Conservation (phyloP, 345 rosid genomes). For the Stellera chamaejasme region DNA sequence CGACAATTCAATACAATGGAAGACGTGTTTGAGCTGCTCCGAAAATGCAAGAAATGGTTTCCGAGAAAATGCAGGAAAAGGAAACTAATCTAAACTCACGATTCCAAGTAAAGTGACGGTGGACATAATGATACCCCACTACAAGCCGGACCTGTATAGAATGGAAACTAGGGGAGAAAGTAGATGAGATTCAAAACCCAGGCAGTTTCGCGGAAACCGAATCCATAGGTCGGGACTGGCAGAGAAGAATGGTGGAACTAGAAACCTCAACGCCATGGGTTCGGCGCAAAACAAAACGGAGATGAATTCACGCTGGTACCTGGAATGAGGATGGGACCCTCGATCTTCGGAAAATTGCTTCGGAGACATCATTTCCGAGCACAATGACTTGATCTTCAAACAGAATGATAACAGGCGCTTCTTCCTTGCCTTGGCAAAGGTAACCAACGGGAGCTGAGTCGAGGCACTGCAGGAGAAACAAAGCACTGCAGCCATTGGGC, state of each 20-base stretch:
- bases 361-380: conserved; percentile 60
- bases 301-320: conserved; percentile 30
- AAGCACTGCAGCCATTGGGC: no score
- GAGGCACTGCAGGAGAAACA: no score
- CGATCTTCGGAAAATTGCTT: conserved; percentile 68
- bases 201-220: conserved; percentile 6
- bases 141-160: not conserved
- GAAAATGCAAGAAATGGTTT: conserved; percentile 3
- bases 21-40: not conserved
- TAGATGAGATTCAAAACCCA: not conserved
- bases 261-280: not conserved
- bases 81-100: not conserved
- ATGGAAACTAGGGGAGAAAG: not conserved
- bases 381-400: no score
- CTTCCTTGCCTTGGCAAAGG: no score
- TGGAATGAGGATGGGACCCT: conserved; percentile 53
- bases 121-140: not conserved
- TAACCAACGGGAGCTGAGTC: no score
- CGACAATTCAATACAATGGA: not conserved
- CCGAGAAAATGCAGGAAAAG: conserved; percentile 11
- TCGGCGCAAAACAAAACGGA: not conserved
- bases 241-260: not conserved
- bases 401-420: no score
- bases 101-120: not conserved
- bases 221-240: conserved; percentile 15